phyloP scores from a whole-genome alignment of 2,329 filamentous ascomycete species.

The Hypocrella siamensis region DNA sequence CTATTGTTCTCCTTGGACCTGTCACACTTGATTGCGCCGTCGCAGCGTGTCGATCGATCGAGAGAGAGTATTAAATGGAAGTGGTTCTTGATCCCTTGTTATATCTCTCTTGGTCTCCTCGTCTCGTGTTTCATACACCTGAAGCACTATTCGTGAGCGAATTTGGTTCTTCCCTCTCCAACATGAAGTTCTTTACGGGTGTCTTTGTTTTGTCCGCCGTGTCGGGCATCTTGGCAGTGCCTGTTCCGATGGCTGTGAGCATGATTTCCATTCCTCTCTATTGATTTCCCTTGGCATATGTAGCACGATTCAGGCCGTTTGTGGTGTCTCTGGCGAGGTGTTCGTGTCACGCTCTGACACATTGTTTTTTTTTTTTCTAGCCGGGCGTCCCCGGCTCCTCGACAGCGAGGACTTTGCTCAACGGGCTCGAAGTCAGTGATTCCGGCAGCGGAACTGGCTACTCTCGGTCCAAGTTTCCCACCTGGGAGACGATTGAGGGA shows the following conservation, averaged over 20 bases:
- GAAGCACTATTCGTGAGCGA: too few relatives aligned
- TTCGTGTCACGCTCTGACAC: too few relatives aligned
- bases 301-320: neutral
- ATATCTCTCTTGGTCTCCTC: too few relatives aligned
- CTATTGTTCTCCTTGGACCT: too few relatives aligned
- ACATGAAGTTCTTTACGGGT: neutral
- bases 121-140: too few relatives aligned
- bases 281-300: neutral
- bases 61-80: too few relatives aligned
- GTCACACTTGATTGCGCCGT: too few relatives aligned
- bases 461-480: slow-evolving; percentile 51
- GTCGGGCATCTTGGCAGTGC: neutral
- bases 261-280: neutral
- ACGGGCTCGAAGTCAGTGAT: slow-evolving; percentile 38
- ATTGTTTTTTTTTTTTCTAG: slow-evolving; percentile 11
- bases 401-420: slow-evolving; percentile 41
- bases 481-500: slow-evolving; percentile 52
- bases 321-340: neutral
- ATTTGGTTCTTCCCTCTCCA: too few relatives aligned
- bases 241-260: neutral
- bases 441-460: slow-evolving; percentile 41
- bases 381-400: slow-evolving; percentile 47
- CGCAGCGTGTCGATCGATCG: too few relatives aligned
- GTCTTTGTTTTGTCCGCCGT: neutral
- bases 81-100: too few relatives aligned